Conservation (phyloP, 345 rosid genomes). For the Eucalyptus viminalis region DNA sequence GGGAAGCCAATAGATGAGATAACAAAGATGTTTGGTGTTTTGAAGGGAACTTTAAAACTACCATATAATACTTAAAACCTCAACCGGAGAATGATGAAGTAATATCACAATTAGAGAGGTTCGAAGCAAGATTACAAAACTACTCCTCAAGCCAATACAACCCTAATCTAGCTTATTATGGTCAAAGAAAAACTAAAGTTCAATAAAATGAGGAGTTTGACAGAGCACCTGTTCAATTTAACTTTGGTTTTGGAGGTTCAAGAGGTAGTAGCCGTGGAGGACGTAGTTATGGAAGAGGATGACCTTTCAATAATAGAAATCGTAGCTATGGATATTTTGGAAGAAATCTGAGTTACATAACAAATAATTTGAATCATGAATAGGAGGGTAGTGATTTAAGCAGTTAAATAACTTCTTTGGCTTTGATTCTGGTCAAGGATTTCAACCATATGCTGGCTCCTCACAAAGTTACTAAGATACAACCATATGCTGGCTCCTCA, state of each 20-base stretch:
- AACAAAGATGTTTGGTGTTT: not conserved
- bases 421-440: no score
- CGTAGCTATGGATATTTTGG: rapidly evolving
- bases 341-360: rapidly evolving
- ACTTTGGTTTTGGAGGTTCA: not conserved
- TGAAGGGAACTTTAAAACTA: not conserved
- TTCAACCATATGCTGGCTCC: no score
- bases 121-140: not conserved
- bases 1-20: not conserved
- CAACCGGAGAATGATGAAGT: not conserved
- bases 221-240: rapidly evolving
- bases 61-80: not conserved
- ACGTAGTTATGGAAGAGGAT: not conserved
- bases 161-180: no score
- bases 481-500: no score
- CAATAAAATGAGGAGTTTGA: rapidly evolving
- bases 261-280: rapidly evolving
- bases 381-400: rapidly evolving
- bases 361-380: no score
- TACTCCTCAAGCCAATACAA: not conserved
- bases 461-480: no score
- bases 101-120: not conserved
- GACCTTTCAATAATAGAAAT: no score
- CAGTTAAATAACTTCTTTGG: rapidly evolving
- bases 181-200: no score